These are phyloP conservation scores for Phlyctochytrium bullatum DNA, from an alignment of 192 early-diverging fungal species.

Conservation along the genomic window DNA sequence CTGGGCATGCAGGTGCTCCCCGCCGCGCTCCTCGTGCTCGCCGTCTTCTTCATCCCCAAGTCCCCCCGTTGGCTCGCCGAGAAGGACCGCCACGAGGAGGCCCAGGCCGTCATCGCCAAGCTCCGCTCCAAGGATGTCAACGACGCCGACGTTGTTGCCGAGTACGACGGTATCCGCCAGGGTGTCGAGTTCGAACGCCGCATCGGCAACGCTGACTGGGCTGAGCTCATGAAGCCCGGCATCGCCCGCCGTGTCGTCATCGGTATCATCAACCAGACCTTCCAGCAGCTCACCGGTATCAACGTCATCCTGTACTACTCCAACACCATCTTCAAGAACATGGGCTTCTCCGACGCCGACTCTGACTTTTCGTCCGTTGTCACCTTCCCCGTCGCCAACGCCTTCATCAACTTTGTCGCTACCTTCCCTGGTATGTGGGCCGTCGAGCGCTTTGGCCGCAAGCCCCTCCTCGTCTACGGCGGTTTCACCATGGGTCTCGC, in stretches of 20 bases:
- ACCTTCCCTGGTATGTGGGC: too few relatives aligned
- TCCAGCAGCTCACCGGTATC: too few relatives aligned
- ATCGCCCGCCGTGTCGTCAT: not conserved
- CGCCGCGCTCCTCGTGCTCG: conserved; percentile 61
- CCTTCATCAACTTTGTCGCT: too few relatives aligned
- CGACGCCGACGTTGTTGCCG: conserved; percentile 34
- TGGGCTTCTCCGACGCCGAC: conserved; percentile 40
- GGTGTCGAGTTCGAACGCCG: conserved; percentile 22
- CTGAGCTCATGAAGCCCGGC: not conserved
- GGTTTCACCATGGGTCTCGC: conserved; percentile 64
- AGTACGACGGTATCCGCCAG: conserved; percentile 43
- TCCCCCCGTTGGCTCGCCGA: conserved; percentile 59
- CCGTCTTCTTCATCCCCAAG: conserved; percentile 72
- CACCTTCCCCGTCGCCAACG: conserved; percentile 52
- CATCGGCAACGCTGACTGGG: conserved; percentile 49
- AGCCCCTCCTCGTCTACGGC: too few relatives aligned
- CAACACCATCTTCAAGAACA: conserved; percentile 46
- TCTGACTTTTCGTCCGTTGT: too few relatives aligned
- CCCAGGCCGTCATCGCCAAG: too few relatives aligned
- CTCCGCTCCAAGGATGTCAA: too few relatives aligned
- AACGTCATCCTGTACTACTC: too few relatives aligned
- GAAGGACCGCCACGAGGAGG: conserved; percentile 39
- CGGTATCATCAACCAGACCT: too few relatives aligned
- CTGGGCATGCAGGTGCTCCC: conserved; percentile 82
- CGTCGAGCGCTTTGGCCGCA: too few relatives aligned